Evolutionary conservation across 805 yeast genomes (phyloP).

Genomic region (Komagataella pseudopastoris): DNA sequence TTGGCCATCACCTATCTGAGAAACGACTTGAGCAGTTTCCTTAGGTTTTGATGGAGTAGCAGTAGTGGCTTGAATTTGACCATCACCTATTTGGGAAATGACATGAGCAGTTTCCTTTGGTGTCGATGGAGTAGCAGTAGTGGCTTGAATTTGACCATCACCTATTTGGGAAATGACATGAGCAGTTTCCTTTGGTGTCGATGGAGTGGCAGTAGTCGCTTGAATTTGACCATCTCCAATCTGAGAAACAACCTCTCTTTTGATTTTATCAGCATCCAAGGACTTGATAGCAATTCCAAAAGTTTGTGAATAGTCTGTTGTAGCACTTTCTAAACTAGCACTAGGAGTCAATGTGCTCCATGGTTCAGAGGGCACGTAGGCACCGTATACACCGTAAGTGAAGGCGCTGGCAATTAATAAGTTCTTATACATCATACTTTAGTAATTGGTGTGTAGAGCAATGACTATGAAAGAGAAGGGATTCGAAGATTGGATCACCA

Average conservation of each 20-base stretch:
- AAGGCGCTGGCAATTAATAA: constrained; percentile 21
- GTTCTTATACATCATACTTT: not conserved
- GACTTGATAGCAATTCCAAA: constrained; percentile 64
- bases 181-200: constrained; percentile 17
- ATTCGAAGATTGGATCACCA: not conserved
- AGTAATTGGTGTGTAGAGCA: not conserved
- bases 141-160: constrained; percentile 41
- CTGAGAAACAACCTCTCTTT: constrained; percentile 29
- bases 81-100: constrained; percentile 35
- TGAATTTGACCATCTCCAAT: constrained; percentile 54
- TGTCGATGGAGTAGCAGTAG: constrained; percentile 21
- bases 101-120: constrained; percentile 21
- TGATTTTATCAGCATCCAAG: constrained; percentile 21
- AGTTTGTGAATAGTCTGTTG: constrained; percentile 37
- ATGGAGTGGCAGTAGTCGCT: constrained; percentile 25
- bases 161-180: constrained; percentile 32
- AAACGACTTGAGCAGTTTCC: constrained; percentile 21
- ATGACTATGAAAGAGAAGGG: not conserved
- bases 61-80: constrained; percentile 37
- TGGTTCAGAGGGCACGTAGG: constrained; percentile 51
- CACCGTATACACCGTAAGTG: constrained; percentile 38
- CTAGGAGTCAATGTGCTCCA: constrained; percentile 65
- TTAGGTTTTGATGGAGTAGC: constrained; percentile 17
- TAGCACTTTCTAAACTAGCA: constrained; percentile 36
- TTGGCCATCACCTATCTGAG: constrained; percentile 36